Percentiles rank a stretch among this genome's conserved stretches.
phyloP scores from a whole-genome alignment of 371 early-diverging fungal species.

The Astathelohania contejeani region DNA sequence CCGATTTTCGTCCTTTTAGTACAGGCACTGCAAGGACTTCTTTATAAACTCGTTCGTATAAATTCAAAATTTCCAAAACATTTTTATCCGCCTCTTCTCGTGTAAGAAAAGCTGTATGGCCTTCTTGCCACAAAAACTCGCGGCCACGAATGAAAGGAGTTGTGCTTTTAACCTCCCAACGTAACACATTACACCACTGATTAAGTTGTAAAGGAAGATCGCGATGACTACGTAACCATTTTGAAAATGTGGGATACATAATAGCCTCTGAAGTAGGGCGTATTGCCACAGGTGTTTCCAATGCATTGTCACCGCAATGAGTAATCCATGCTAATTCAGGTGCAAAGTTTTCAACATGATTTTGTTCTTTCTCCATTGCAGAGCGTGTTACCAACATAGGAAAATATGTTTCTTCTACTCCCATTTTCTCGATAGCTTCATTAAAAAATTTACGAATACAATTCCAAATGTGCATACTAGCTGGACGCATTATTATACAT shows the following conservation, averaged over 20 bases:
- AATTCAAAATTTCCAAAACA: slow-evolving; percentile 72
- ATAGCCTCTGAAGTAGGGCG: slow-evolving; percentile 98
- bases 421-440: slow-evolving; percentile 67
- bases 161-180: slow-evolving; percentile 99
- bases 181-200: slow-evolving; percentile 98
- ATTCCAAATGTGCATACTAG: slow-evolving; percentile 90
- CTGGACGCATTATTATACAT: slow-evolving; percentile 93
- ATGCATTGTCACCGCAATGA: slow-evolving; percentile 66
- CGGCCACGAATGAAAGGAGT: slow-evolving; percentile 95
- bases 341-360: slow-evolving; percentile 94
- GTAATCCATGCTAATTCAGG: slow-evolving; percentile 99
- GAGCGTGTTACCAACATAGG: slow-evolving; percentile 91
- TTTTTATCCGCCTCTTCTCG: slow-evolving; percentile 75
- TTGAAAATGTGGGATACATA: slow-evolving; percentile 95
- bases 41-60: slow-evolving; percentile 84
- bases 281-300: slow-evolving; percentile 90
- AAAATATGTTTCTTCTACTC: slow-evolving; percentile 92
- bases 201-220: slow-evolving; percentile 92
- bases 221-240: slow-evolving; percentile 92
- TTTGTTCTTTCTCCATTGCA: slow-evolving; percentile 84
- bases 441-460: slow-evolving; percentile 69
- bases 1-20: slow-evolving; percentile 88
- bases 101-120: slow-evolving; percentile 87
- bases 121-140: slow-evolving; percentile 99
- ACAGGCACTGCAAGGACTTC: slow-evolving; percentile 95